Evolutionary conservation across 225 moss, liverwort and hornwort genomes (phyloP).

Genomic region (Takakia lepidozioides): DNA sequence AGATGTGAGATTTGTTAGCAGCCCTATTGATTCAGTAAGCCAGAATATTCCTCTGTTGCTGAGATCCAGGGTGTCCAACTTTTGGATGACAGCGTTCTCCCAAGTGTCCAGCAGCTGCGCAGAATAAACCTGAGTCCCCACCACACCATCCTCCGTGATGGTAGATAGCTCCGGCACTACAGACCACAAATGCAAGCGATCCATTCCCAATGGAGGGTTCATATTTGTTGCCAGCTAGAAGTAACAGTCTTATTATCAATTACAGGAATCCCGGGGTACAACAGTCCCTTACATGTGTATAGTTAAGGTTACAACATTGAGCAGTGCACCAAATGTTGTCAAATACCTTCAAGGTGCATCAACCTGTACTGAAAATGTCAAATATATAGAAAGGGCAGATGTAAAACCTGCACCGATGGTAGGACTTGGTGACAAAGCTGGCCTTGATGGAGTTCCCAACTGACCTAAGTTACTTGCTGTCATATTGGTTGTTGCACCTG

Average conservation of each 20-base stretch:
- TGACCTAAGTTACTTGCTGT: conserved; percentile 7
- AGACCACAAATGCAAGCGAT: neutral
- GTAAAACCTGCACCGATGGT: neutral
- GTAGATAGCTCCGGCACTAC: neutral
- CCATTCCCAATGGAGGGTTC: conserved; percentile 8
- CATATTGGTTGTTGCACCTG: conserved; percentile 12
- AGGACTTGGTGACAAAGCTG: conserved; percentile 5
- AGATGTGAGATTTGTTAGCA: conserved; percentile 44
- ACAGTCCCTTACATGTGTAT: neutral
- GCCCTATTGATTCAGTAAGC: conserved; percentile 68
- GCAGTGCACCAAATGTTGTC: neutral
- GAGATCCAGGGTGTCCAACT: conserved; percentile 34
- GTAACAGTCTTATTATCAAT: neutral
- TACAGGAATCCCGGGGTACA: neutral
- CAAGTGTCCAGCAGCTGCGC: conserved; percentile 36
- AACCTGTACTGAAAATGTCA: neutral
- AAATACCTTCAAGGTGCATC: neutral
- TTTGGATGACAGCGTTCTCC: conserved; percentile 33
- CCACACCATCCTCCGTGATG: conserved; percentile 9
- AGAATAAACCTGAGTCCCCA: conserved; percentile 26
- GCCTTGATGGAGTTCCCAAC: conserved; percentile 10
- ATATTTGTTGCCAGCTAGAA: conserved; percentile 2
- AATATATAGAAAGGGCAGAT: neutral
- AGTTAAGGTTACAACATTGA: too few relatives aligned
- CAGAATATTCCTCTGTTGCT: conserved; percentile 39